These are phyloP conservation scores for Pulveroboletus sp. DNA, from an alignment of 768 basidiomycete genomes.

Conservation along the genomic window DNA sequence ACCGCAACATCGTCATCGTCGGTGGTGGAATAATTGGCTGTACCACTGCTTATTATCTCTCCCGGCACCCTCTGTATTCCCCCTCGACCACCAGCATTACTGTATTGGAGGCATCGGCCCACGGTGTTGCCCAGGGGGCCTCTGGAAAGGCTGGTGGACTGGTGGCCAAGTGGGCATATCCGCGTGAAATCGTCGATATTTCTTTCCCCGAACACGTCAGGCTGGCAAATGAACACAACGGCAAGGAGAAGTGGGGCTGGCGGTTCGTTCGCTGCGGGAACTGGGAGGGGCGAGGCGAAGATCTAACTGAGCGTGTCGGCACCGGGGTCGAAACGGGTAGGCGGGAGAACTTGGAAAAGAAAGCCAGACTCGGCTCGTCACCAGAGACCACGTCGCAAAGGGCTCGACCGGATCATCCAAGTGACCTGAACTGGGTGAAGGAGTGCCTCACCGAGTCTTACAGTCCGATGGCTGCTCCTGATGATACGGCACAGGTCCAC, in stretches of 20 bases:
- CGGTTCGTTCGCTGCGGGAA: constrained; percentile 66
- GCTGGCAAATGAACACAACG: constrained; percentile 65
- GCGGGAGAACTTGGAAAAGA: constrained; percentile 53
- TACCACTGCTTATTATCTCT: constrained; percentile 76
- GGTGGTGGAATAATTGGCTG: constrained; percentile 87
- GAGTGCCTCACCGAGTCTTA: constrained; percentile 58
- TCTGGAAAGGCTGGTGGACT: constrained; percentile 85
- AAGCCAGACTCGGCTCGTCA: constrained; percentile 42
- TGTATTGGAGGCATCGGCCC: constrained; percentile 64
- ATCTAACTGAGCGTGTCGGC: constrained; percentile 11
- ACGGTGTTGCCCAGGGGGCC: constrained; percentile 70
- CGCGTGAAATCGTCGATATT: constrained; percentile 60
- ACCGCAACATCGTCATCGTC: constrained; percentile 61
- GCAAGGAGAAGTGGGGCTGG: constrained; percentile 78
- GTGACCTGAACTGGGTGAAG: constrained; percentile 50
- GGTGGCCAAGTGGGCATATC: constrained; percentile 82
- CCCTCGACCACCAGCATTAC: constrained; percentile 43
- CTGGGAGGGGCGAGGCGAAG: constrained; percentile 64
- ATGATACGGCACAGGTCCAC: constrained; percentile 70
- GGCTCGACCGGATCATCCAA: constrained; percentile 39
- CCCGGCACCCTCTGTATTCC: constrained; percentile 49
- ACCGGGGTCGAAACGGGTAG: constrained; percentile 29
- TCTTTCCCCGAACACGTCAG: constrained; percentile 65
- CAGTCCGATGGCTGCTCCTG: constrained; percentile 46
- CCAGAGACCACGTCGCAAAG: constrained; percentile 18